A percentile compares a stretch with the other conserved stretches of the same genome.
phyloP scores from a whole-genome alignment of 768 basidiomycete genomes.

The Mycena amicta region DNA sequence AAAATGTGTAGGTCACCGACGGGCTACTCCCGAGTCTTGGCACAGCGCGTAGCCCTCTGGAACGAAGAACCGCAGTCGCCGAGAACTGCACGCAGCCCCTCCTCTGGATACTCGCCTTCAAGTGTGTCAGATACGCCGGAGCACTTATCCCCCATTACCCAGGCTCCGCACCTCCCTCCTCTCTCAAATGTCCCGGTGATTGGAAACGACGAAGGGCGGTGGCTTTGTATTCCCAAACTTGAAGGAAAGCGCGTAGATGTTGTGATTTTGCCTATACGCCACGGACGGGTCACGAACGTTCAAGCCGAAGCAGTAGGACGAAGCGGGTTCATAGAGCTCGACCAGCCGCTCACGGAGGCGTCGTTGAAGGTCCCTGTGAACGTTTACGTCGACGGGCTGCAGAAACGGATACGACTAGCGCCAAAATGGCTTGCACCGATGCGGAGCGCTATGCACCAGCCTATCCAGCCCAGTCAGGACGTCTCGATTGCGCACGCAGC shows the following conservation, averaged over 20 bases:
- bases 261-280: neutral
- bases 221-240: conserved; percentile 1
- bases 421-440: conserved; percentile 1
- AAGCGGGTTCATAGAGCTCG: neutral
- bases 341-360: neutral
- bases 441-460: neutral
- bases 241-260: neutral
- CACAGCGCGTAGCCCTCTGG: neutral
- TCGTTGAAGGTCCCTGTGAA: neutral
- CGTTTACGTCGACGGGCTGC: conserved; percentile 1
- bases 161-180: neutral
- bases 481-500: neutral
- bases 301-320: neutral
- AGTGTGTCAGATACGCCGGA: neutral
- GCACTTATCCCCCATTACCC: neutral
- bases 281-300: neutral
- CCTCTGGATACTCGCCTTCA: neutral
- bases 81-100: neutral
- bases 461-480: neutral
- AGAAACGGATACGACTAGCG: neutral
- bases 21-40: neutral
- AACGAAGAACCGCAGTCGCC: neutral
- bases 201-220: neutral
- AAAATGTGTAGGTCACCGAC: neutral
- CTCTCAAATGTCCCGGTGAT: neutral